Evolutionary conservation across 148 eudicot genomes (phyloP).

Genomic region (Chenopodium suecicum): DNA sequence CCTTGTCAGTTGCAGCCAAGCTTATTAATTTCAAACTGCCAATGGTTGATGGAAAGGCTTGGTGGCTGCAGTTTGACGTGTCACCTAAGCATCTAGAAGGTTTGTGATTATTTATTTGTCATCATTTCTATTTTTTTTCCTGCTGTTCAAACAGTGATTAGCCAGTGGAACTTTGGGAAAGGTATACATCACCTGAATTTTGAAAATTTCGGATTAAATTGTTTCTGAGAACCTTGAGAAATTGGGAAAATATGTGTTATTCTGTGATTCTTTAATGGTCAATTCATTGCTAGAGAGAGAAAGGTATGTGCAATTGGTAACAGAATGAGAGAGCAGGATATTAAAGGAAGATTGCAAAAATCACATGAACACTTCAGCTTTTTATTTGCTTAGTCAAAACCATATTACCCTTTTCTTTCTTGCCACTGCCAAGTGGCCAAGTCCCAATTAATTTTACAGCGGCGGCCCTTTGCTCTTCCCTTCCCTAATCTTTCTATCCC

Average conservation of each 20-base stretch:
- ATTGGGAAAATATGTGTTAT: not conserved
- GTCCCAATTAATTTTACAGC: not conserved
- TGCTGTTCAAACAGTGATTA: not conserved
- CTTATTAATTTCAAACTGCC: conserved; percentile 55
- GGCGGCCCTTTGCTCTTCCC: not conserved
- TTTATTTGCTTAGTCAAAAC: too few species aligned
- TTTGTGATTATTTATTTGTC: conserved; percentile 26
- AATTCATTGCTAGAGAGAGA: too few species aligned
- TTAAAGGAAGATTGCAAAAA: too few species aligned
- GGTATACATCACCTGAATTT: not conserved
- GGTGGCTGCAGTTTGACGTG: conserved; percentile 87
- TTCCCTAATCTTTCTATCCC: not conserved
- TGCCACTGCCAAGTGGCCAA: too few species aligned
- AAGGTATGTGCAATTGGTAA: too few species aligned
- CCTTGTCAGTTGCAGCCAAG: conserved; percentile 70
- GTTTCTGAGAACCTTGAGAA: not conserved
- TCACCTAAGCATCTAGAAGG: conserved; percentile 67
- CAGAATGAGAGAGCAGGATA: too few species aligned
- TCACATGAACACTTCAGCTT: too few species aligned
- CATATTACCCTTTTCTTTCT: too few species aligned
- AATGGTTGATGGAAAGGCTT: conserved; percentile 45
- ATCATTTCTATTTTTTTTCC: not conserved
- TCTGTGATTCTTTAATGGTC: not conserved
- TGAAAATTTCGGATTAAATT: not conserved
- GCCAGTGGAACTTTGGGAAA: conserved; percentile 4